These are phyloP conservation scores for Kwoniella europaea DNA, from an alignment of 768 basidiomycete genomes.

Conservation along the genomic window DNA sequence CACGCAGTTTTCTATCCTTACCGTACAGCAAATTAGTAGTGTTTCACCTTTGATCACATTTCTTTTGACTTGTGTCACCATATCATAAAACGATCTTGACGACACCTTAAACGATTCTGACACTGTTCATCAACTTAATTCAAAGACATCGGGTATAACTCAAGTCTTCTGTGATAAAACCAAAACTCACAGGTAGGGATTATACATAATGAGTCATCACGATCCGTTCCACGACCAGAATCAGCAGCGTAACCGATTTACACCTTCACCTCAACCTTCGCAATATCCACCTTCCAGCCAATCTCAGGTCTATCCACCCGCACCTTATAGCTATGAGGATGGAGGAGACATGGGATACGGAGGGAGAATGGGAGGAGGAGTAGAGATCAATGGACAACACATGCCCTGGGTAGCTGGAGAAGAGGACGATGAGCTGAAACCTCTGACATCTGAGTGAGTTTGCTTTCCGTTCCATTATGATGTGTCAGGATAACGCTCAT, in stretches of 20 bases:
- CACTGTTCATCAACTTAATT: neutral
- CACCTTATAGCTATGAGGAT: constrained; percentile 21
- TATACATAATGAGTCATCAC: constrained; percentile 7
- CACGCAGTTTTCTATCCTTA: too few relatives aligned
- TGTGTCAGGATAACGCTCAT: too few relatives aligned
- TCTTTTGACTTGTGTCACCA: neutral
- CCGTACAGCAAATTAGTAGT: neutral
- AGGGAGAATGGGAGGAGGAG: constrained; percentile 31
- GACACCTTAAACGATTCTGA: neutral
- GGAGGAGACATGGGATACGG: constrained; percentile 30
- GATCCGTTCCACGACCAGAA: constrained; percentile 18
- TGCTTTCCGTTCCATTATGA: too few relatives aligned
- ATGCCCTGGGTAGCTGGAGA: constrained; percentile 45
- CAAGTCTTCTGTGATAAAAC: neutral
- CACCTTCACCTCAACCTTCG: constrained; percentile 19
- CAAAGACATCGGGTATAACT: neutral
- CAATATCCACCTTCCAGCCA: neutral
- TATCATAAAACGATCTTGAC: too few relatives aligned
- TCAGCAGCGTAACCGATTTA: constrained; percentile 18
- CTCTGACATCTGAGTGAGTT: constrained; percentile 39
- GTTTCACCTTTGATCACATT: neutral
- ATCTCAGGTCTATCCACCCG: constrained; percentile 23
- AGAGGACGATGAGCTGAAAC: constrained; percentile 48
- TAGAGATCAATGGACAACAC: constrained; percentile 40
- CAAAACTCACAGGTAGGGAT: neutral